Percentiles rank a stretch among this genome's conserved stretches.
phyloP scores from a whole-genome alignment of 441 rosid genomes.

The Flueggea neowawraea region DNA sequence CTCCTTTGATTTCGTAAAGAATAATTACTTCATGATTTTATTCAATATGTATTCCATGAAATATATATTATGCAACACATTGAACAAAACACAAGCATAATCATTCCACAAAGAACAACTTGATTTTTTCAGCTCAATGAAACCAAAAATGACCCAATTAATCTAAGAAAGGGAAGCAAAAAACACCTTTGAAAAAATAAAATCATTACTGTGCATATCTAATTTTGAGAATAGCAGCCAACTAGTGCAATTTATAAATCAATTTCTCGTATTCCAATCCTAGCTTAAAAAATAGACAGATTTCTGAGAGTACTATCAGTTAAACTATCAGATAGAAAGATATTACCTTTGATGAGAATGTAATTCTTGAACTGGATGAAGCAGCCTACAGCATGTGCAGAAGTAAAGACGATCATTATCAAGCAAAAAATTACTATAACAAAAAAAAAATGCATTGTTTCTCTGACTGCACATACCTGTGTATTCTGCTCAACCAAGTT shows the following conservation, averaged over 20 bases:
- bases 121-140: too few species aligned
- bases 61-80: too few species aligned
- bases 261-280: neutral
- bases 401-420: neutral
- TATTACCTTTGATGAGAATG: conserved; percentile 63
- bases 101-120: too few species aligned
- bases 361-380: conserved; percentile 38
- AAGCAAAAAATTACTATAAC: conserved; percentile 4
- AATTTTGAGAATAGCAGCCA: neutral
- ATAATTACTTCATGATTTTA: too few species aligned
- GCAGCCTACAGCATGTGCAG: conserved; percentile 47
- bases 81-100: too few species aligned
- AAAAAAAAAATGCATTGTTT: conserved; percentile 4
- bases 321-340: neutral
- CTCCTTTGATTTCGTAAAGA: too few species aligned
- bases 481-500: conserved; percentile 28
- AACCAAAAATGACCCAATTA: neutral
- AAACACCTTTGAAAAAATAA: neutral
- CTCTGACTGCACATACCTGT: conserved; percentile 39
- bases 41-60: too few species aligned
- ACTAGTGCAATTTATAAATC: neutral
- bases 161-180: neutral
- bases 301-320: neutral
- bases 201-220: neutral
- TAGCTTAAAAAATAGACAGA: neutral